Conservation (phyloP, 2,329 filamentous ascomycete genomes). For the Hypomyces perniciosus region DNA sequence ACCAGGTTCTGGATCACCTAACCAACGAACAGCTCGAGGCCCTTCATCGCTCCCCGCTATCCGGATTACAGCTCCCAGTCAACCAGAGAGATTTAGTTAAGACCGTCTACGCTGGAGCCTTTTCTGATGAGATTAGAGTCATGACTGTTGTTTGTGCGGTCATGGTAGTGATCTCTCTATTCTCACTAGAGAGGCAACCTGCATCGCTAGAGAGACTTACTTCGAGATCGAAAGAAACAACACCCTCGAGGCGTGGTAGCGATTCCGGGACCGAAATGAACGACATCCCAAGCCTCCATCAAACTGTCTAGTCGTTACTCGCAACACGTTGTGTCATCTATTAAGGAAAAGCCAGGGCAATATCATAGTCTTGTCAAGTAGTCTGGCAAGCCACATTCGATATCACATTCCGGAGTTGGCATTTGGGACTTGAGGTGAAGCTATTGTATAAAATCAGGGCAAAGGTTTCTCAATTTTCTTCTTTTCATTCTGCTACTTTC, state of each 20-base stretch:
- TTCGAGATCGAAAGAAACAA: constrained; percentile 24
- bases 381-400: neutral
- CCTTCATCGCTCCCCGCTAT: constrained; percentile 40
- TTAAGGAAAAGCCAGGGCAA: neutral
- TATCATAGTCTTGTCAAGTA: neutral
- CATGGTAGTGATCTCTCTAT: constrained; percentile 39
- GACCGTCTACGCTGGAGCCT: constrained; percentile 40
- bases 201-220: constrained; percentile 28
- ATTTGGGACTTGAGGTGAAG: neutral
- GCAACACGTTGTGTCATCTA: neutral
- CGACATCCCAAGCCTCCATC: constrained; percentile 20
- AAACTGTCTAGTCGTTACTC: constrained; percentile 15
- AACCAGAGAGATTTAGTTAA: constrained; percentile 31
- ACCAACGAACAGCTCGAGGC: constrained; percentile 32
- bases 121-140: constrained; percentile 40
- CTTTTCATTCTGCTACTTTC: neutral
- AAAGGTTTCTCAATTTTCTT: neutral
- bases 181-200: constrained; percentile 39
- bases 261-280: constrained; percentile 34
- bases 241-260: constrained; percentile 27
- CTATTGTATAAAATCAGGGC: neutral
- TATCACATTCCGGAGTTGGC: neutral
- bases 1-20: constrained; percentile 32
- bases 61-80: constrained; percentile 29
- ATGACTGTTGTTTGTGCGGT: constrained; percentile 39